Conservation (phyloP, 345 rosid species). For the Eucalyptus cloeziana region DNA sequence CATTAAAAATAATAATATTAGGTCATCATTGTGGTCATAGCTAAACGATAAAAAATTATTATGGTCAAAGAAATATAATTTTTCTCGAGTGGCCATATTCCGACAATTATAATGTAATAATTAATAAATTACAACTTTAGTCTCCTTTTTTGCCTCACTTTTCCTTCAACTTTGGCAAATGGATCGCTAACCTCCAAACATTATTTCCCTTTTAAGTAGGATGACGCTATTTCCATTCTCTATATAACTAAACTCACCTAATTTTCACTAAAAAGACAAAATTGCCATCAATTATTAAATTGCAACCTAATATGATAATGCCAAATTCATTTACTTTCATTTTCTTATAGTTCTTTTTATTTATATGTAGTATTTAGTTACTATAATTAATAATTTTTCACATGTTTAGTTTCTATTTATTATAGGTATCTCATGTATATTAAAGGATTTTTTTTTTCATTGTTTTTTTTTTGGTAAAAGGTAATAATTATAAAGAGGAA, state of each 20-base stretch:
- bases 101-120: neutral
- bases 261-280: neutral
- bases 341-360: no score
- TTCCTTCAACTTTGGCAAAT: neutral
- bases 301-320: neutral
- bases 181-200: neutral
- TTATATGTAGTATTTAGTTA: neutral
- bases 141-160: neutral
- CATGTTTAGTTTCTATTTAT: neutral
- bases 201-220: neutral
- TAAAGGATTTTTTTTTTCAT: neutral
- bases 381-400: neutral
- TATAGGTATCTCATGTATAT: neutral
- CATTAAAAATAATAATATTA: no score
- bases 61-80: neutral
- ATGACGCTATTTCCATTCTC: neutral
- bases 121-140: neutral
- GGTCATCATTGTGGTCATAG: neutral
- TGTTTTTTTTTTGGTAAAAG: neutral
- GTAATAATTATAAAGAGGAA: no score
- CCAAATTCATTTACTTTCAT: neutral
- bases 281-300: no score
- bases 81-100: neutral
- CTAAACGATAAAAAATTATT: neutral
- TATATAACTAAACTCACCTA: neutral